Evolutionary conservation across 345 rosid species (phyloP).

Genomic region (Lepidium didymum): DNA sequence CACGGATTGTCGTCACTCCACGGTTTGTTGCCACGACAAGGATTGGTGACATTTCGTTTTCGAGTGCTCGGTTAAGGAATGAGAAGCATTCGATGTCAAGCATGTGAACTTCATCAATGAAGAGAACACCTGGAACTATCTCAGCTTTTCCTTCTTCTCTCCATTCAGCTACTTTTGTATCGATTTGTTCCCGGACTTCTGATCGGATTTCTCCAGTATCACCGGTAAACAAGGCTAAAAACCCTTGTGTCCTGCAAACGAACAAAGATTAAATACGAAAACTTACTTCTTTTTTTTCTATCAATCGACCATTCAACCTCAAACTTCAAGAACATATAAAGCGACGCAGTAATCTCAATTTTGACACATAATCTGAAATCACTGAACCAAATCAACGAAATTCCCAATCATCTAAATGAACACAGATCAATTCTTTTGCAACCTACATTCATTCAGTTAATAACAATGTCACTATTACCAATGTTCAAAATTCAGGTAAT

Average conservation of each 20-base stretch:
- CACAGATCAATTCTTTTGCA: neutral
- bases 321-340: neutral
- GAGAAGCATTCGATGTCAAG: conserved; percentile 99
- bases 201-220: conserved; percentile 96
- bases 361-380: neutral
- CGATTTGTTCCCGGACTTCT: conserved; percentile 91
- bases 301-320: neutral
- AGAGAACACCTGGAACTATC: conserved; percentile 92
- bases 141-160: conserved; percentile 98
- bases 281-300: neutral
- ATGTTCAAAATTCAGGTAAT: neutral
- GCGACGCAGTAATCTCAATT: neutral
- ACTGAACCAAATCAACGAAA: neutral
- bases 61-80: conserved; percentile 89
- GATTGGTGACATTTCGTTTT: conserved; percentile 96
- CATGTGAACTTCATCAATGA: conserved; percentile 98
- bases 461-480: neutral
- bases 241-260: conserved; percentile 74
- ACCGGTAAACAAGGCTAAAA: conserved; percentile 90
- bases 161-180: conserved; percentile 96
- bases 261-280: neutral
- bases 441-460: neutral
- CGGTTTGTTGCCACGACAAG: conserved; percentile 90
- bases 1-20: conserved; percentile 86
- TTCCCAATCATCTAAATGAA: neutral